Evolutionary conservation across 805 yeast genomes (phyloP).

Genomic region (Nakazawaea populi): DNA sequence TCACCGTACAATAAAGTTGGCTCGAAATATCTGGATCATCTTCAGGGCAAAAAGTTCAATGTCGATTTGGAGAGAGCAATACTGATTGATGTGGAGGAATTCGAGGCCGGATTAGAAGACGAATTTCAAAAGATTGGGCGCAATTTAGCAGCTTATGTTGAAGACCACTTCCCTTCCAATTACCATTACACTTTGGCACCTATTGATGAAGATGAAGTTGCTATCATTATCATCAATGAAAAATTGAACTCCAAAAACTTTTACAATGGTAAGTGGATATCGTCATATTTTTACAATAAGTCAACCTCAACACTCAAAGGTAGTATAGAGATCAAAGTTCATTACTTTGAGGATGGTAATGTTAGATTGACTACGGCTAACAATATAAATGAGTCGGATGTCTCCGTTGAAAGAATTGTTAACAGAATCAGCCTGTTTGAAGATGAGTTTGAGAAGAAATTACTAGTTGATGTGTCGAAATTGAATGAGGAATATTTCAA

Average conservation of each 20-base stretch:
- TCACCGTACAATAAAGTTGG: conserved; percentile 44
- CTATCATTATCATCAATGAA: conserved; percentile 61
- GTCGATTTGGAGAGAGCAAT: conserved; percentile 47
- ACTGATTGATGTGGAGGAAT: conserved; percentile 46
- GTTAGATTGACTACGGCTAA: conserved; percentile 62
- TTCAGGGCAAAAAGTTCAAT: conserved; percentile 41
- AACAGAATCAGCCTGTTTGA: conserved; percentile 52
- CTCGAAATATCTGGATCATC: conserved; percentile 52
- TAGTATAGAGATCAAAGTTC: conserved; percentile 62
- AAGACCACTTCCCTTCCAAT: conserved; percentile 60
- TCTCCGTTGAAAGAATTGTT: conserved; percentile 23
- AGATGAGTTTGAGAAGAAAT: conserved; percentile 47
- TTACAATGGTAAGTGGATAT: conserved; percentile 88
- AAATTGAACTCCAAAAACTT: conserved; percentile 69
- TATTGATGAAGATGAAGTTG: conserved; percentile 24
- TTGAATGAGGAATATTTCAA: conserved; percentile 82
- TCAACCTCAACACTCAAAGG: conserved; percentile 39
- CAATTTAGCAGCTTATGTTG: conserved; percentile 44
- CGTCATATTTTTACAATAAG: conserved; percentile 46
- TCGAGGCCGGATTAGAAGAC: conserved; percentile 14
- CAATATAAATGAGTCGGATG: conserved; percentile 21
- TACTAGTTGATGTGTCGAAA: conserved; percentile 58
- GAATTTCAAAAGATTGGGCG: conserved; percentile 18
- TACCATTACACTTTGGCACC: conserved; percentile 41
- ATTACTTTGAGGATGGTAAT: conserved; percentile 94